Percentiles rank a stretch among this genome's conserved stretches.
Evolutionary conservation across 2,329 filamentous ascomycete genomes (phyloP).

Genomic region (Fusarium buxicola): DNA sequence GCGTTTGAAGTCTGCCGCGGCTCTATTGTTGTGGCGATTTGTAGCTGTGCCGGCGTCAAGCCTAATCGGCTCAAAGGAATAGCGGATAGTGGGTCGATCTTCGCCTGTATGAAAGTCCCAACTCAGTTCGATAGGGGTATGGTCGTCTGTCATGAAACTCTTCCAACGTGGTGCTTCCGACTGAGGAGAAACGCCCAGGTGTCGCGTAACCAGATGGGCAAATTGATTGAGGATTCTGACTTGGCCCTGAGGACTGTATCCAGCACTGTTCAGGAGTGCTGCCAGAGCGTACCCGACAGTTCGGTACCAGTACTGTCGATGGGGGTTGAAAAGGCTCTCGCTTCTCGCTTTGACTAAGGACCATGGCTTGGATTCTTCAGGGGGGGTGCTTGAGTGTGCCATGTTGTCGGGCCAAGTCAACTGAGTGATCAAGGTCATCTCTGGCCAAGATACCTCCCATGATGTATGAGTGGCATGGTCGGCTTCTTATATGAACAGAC

Average conservation of each 20-base stretch:
- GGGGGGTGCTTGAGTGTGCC: not conserved
- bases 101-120: conserved; percentile 49
- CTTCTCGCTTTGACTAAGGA: not conserved
- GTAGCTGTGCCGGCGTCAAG: conserved; percentile 41
- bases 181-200: not conserved
- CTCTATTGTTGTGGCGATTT: conserved; percentile 43
- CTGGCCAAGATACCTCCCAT: no score
- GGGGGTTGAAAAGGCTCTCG: not conserved
- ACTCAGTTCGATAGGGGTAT: conserved; percentile 53
- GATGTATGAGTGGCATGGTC: no score
- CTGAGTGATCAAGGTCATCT: no score
- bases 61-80: conserved; percentile 50
- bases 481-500: no score
- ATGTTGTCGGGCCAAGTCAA: no score
- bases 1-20: not conserved
- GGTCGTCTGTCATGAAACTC: conserved; percentile 56
- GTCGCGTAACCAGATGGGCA: not conserved
- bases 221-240: conserved; percentile 7
- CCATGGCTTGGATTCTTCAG: not conserved
- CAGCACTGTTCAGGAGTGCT: not conserved
- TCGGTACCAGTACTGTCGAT: conserved; percentile 10
- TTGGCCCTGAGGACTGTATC: not conserved
- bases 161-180: conserved; percentile 37
- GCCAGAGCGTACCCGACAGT: not conserved
- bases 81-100: conserved; percentile 46